A percentile compares a stretch with the other conserved stretches of the same genome.
Conservation (phyloP, 108 stramenopile genomes). For the Cylindrotheca closterium region DNA sequence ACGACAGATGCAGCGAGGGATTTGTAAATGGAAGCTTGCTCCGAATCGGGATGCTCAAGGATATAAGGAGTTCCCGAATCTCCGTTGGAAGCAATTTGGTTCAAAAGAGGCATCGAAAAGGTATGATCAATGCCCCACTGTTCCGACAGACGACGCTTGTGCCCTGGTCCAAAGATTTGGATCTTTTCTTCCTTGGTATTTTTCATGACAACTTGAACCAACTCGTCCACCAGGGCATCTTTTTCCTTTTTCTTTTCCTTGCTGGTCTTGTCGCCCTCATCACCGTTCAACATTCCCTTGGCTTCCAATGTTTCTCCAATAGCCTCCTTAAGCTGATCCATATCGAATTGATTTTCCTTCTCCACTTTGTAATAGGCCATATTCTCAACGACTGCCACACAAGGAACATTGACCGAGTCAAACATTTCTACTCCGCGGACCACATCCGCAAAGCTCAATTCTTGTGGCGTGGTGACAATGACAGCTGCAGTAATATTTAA, state of each 20-base stretch:
- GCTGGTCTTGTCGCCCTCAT: slow-evolving; percentile 4
- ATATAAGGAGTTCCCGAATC: slow-evolving; percentile 81
- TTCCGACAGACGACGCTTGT: slow-evolving; percentile 66
- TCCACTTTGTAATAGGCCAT: slow-evolving; percentile 89
- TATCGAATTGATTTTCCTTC: slow-evolving; percentile 30
- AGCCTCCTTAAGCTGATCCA: slow-evolving; percentile 34
- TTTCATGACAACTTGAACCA: slow-evolving; percentile 51
- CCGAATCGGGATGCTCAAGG: slow-evolving; percentile 62
- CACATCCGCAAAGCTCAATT: slow-evolving; percentile 94
- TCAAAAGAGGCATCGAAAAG: slow-evolving; percentile 71
- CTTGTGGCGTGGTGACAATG: slow-evolving; percentile 97
- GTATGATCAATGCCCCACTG: slow-evolving; percentile 89
- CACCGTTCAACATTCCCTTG: slow-evolving; percentile 30
- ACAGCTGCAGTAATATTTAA: slow-evolving; percentile 93
- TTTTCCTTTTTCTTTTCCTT: no score
- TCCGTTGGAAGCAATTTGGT: slow-evolving; percentile 77
- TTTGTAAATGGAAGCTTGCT: slow-evolving; percentile 62
- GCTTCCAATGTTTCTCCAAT: slow-evolving; percentile 34
- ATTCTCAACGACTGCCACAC: slow-evolving; percentile 97
- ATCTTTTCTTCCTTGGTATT: slow-evolving; percentile 40
- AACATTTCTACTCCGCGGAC: slow-evolving; percentile 97
- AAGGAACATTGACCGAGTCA: slow-evolving; percentile 91
- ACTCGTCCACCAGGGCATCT: slow-evolving; percentile 29
- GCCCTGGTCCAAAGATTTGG: slow-evolving; percentile 81
- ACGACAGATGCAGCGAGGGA: slow-evolving; percentile 68